Conservation (phyloP, 192 early-diverging fungal genomes). For the Entomortierella parvispora region DNA sequence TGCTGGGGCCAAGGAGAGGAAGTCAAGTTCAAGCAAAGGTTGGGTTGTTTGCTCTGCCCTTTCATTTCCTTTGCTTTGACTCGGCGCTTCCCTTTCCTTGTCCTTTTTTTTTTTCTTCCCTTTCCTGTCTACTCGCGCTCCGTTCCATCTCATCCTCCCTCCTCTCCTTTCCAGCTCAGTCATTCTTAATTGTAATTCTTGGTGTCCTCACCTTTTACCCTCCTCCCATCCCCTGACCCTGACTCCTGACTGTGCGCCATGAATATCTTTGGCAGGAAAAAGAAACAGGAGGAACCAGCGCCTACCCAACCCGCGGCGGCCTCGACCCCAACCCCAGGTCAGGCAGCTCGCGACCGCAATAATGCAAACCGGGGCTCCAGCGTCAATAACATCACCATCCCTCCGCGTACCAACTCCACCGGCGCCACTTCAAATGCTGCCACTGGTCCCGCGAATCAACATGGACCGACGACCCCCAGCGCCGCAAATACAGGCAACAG, state of each 20-base stretch:
- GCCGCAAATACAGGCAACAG: conserved; percentile 7
- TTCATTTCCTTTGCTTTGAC: neutral
- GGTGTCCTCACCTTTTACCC: neutral
- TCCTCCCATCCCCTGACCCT: conserved; percentile 1
- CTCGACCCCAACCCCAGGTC: neutral
- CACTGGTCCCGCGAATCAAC: no score
- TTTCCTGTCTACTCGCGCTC: neutral
- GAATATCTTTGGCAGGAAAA: conserved; percentile 28
- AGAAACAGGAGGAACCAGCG: conserved; percentile 29
- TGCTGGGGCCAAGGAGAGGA: no score
- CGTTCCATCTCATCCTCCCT: neutral
- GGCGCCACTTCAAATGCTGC: neutral
- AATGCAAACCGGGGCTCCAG: neutral
- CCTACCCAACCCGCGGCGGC: neutral
- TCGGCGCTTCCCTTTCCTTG: conserved; percentile 4
- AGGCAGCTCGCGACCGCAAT: neutral
- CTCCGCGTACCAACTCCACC: conserved; percentile 12
- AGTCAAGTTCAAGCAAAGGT: no score
- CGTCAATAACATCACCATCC: conserved; percentile 21
- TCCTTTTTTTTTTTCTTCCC: neutral
- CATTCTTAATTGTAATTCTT: neutral
- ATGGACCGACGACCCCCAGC: no score
- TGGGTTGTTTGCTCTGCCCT: no score
- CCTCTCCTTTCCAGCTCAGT: neutral
- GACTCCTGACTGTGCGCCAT: no score